Base-by-base conservation (phyloP, 352 stramenopile genomes). In the Globisporangium spinosum region DNA sequence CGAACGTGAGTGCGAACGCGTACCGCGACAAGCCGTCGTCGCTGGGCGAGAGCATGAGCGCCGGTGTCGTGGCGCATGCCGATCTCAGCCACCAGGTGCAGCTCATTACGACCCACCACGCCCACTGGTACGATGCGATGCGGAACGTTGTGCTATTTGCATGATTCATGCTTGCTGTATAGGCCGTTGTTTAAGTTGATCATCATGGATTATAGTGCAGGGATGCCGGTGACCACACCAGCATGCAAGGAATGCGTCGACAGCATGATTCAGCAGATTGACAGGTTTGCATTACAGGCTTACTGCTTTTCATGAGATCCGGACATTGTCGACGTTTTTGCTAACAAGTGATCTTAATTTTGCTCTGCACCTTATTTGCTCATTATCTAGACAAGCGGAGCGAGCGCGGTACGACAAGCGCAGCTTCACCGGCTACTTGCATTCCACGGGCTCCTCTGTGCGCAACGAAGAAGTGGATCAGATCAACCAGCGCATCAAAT, bases 191-290 rank as follows among this genome's bases (percentile, higher is more conserved):
- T 43, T 15, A 17, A 15, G 13, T 15, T 43, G 12, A 43, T 12
- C 12, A 17, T 12, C 13, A 43, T 43, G 35, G 35, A 17, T 75
- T 65, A 75, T 43, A 94, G 86, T 61, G 77, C 80, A 8, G 86
- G 86, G 0, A 61, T 85, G 35, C 84, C 84, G 0, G 76, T 94
- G 35, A 79, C 72, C 38, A 89, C 83, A 5, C 85, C 84, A 49
- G 77, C 80, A 59, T 94, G 86, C 61, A 87, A 89, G 57, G 81
- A 93, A 27, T 94, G 86, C 57, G 74, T 90, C 55, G 86, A 94
- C 64, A 72, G 68, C 27, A 94, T 94, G 86, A 65, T 90, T 20
- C 73, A 79, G 35, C 79, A 90, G 64, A 86, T 91, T 55, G 86
- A 94, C 65, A 78, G 80, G 77, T 88, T 49, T 40, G 40, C 29